Evolutionary conservation across 2,329 filamentous ascomycete genomes (phyloP), one percentile per base, ranked within the genome.

Genomic region (Aspergillus unguis): DNA sequence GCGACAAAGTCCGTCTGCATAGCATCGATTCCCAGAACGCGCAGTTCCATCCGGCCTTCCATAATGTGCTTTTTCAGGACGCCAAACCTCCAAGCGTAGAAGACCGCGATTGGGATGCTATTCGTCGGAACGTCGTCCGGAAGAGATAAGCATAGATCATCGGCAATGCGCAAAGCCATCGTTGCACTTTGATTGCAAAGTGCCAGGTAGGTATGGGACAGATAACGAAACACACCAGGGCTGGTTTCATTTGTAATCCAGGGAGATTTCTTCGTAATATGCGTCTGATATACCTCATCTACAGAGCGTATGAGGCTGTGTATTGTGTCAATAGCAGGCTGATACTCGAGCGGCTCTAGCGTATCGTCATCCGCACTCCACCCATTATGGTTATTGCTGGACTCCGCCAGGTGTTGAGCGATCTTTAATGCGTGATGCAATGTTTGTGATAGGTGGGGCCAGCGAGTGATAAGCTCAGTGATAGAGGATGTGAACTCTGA

Each of bases 1-100:
- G 70, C 65, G 6, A 95, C 80, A 33, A 96, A 77, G 29, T 89
- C 85, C 6, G 65, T 67, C 58, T 88, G 87, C 81, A 96, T 86
- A 23, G 76, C 77, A n/a, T 84, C 81, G 45, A 92, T 85, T 23
- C 90, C 90, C 66, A 84, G 80, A 9, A 95, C 88, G 35, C 92
- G 86, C 35, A 96, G 77, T 65, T 95, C 90, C 90, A 97, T 96
- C 63, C 92, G 89, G 33, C 88, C 86, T 52, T 89, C 92, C 63
- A 82, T 84, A 48, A 96, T 85, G 59, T 92, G 84, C 59, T 83
- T 86, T 61, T 83, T 84, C 47, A 88, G 75, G 1, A 86, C 75
- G 40, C 77, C 76, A 61, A 96, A 85, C 46, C 84, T 85, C 86
- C 88, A 95, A 31, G 73, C 76, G 62, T 80, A 73, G 65, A 63